Conservation (phyloP, 1,139 yeast genomes). For the Suhomyces coccinellae region DNA sequence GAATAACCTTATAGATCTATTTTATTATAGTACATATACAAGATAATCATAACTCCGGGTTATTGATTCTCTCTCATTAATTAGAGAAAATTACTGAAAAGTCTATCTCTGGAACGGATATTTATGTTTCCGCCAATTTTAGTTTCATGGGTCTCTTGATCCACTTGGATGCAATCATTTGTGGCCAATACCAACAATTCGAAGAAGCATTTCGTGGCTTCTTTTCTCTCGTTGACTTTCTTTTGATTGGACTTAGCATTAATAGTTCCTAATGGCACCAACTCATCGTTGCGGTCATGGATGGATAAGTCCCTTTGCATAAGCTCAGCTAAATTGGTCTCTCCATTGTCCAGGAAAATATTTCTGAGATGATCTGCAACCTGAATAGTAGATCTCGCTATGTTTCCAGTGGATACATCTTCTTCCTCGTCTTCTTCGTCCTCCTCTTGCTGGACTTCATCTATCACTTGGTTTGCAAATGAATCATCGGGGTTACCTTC, state of each 20-base stretch:
- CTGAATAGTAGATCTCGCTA: constrained; percentile 51
- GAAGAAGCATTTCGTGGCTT: constrained; percentile 77
- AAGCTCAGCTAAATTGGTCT: constrained; percentile 40
- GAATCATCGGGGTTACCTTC: constrained; percentile 11
- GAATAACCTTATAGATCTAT: not conserved
- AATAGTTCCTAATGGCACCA: constrained; percentile 32
- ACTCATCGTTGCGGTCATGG: constrained; percentile 13
- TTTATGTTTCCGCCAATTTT: constrained; percentile 60
- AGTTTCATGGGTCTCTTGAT: constrained; percentile 45
- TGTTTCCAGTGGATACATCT: constrained; percentile 18
- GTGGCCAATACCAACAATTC: constrained; percentile 84
- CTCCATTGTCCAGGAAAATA: constrained; percentile 25
- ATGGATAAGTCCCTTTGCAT: constrained; percentile 38
- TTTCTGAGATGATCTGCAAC: constrained; percentile 54
- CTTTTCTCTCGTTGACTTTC: constrained; percentile 46
- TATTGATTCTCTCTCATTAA: constrained; percentile 7
- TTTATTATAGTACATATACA: constrained; percentile 19
- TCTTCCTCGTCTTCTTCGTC: constrained; percentile 17
- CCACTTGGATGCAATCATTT: constrained; percentile 62
- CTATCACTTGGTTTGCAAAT: constrained; percentile 5
- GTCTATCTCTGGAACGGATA: constrained; percentile 50
- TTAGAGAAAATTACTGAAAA: constrained; percentile 45
- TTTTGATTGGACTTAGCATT: constrained; percentile 16
- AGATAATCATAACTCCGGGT: constrained; percentile 9
- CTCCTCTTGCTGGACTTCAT: constrained; percentile 10